phyloP scores from a whole-genome alignment of 2,329 filamentous ascomycete species.

The Beauveria pseudobassiana region DNA sequence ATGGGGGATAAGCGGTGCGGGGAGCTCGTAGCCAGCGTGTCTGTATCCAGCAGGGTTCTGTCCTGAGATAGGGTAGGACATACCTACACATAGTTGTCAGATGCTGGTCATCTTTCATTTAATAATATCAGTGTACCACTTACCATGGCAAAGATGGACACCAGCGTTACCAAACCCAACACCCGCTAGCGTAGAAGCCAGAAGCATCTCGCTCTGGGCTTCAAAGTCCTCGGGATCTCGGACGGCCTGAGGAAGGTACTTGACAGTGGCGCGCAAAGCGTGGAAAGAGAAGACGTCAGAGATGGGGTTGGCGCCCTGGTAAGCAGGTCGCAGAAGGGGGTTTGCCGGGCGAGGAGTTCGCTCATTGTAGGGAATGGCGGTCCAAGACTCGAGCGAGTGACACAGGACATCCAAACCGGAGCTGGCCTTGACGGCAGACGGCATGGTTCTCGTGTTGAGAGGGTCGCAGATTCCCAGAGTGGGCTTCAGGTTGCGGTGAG shows the following conservation, averaged over 20 bases:
- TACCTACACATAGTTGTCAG: conserved; percentile 42
- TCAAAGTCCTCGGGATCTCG: conserved; percentile 84
- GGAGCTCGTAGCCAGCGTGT: conserved; percentile 77
- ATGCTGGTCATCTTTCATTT: background rate
- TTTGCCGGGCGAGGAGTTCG: conserved; percentile 77
- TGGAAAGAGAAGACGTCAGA: conserved; percentile 93
- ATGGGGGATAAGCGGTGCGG: conserved; percentile 79
- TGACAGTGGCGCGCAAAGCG: conserved; percentile 74
- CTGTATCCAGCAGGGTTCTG: conserved; percentile 82
- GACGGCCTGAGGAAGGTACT: conserved; percentile 85
- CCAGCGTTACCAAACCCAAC: conserved; percentile 97
- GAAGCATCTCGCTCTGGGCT: conserved; percentile 90
- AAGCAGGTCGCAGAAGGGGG: conserved; percentile 84
- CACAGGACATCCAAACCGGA: conserved; percentile 93
- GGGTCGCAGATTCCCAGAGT: conserved; percentile 82
- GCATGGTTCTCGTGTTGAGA: conserved; percentile 94
- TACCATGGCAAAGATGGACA: conserved; percentile 68
- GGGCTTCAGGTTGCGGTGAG: conserved; percentile 91
- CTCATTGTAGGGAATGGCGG: conserved; percentile 89
- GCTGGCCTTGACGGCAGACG: conserved; percentile 81
- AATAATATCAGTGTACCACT: conserved; percentile 17
- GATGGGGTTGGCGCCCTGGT: conserved; percentile 96
- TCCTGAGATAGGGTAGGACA: conserved; percentile 95
- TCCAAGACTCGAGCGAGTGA: conserved; percentile 94
- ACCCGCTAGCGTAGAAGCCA: conserved; percentile 87